A percentile compares a stretch with the other conserved stretches of the same genome.
phyloP scores from a whole-genome alignment of 1,284 basidiomycete species.

The Ganoderma resinaceum region DNA sequence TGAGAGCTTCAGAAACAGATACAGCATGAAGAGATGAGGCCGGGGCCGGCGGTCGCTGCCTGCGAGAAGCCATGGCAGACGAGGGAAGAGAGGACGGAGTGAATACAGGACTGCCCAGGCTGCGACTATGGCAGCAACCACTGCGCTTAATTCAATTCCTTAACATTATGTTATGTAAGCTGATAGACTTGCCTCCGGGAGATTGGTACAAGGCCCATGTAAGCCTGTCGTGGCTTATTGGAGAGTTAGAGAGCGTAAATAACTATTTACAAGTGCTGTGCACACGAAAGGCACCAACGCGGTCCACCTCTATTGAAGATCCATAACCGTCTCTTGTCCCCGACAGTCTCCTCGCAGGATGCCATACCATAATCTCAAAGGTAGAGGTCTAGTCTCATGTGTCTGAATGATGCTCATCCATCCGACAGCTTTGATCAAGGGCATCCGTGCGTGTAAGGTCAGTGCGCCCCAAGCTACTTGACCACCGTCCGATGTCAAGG shows the following conservation, averaged over 20 bases:
- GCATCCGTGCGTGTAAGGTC: conserved; percentile 93
- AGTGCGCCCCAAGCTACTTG: conserved; percentile 21
- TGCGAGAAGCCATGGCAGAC: conserved; percentile 23
- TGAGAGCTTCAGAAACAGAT: conserved; percentile 23
- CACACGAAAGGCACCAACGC: neutral
- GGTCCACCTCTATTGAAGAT: neutral
- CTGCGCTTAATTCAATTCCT: neutral
- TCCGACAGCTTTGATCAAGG: conserved; percentile 88
- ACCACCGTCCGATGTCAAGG: conserved; percentile 34
- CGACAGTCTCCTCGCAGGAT: conserved; percentile 45
- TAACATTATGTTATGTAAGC: neutral
- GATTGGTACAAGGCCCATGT: no score
- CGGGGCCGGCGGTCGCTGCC: conserved; percentile 5
- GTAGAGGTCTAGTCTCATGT: conserved; percentile 46
- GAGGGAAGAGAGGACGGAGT: neutral
- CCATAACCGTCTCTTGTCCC: conserved; percentile 17
- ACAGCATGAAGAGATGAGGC: neutral
- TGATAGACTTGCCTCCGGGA: neutral
- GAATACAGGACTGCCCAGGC: neutral
- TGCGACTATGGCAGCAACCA: neutral
- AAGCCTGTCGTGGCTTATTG: neutral
- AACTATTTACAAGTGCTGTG: conserved; percentile 3
- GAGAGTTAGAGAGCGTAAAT: neutral
- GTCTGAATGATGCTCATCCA: conserved; percentile 10
- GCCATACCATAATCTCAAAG: conserved; percentile 93